Evolutionary conservation across 345 rosid genomes (phyloP).

Genomic region (Murraya koenigii): DNA sequence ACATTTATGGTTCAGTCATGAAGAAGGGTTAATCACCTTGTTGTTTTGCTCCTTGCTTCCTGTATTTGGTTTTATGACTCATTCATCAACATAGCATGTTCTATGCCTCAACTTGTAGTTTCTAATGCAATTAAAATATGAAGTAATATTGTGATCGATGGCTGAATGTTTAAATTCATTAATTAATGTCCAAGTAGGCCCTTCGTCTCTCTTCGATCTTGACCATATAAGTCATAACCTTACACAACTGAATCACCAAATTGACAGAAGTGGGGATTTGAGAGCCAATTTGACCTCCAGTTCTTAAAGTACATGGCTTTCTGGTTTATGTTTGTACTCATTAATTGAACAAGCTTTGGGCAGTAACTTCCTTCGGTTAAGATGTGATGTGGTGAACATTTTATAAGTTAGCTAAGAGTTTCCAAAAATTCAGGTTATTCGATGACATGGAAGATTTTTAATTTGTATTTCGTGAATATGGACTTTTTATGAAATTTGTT

Average conservation of each 20-base stretch:
- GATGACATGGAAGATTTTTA: neutral
- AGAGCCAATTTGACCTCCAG: neutral
- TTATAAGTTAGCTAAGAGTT: neutral
- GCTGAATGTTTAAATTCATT: neutral
- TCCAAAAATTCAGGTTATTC: conserved; percentile 4
- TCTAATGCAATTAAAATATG: neutral
- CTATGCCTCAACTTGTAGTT: neutral
- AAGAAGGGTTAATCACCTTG: neutral
- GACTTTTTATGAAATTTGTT: neutral
- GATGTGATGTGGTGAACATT: neutral
- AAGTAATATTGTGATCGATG: neutral
- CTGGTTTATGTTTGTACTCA: neutral
- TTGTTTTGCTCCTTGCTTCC: neutral
- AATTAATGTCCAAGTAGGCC: neutral
- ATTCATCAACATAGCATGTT: neutral
- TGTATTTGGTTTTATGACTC: neutral
- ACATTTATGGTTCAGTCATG: neutral
- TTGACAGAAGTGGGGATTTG: neutral
- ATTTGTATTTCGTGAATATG: neutral
- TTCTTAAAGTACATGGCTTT: neutral
- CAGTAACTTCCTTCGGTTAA: neutral
- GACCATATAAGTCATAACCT: neutral
- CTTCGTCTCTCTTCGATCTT: neutral
- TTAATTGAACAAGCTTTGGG: conserved; percentile 4
- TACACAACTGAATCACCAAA: neutral